Conservation (phyloP, 2,329 filamentous ascomycete species). For the Penicillium concentricum region DNA sequence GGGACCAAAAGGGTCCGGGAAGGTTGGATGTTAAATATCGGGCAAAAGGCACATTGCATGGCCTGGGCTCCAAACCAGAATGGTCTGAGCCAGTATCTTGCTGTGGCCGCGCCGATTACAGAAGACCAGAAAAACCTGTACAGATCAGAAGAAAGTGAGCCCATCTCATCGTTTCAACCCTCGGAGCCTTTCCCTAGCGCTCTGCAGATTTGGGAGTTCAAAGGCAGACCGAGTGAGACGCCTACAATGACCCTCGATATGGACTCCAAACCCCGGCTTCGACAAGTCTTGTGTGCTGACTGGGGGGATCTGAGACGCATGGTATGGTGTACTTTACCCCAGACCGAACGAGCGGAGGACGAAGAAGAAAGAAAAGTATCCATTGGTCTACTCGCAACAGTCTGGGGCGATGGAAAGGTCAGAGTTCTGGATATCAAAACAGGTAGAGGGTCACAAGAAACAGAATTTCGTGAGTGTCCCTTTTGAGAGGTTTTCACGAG, state of each 20-base stretch:
- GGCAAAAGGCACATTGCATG: constrained; percentile 52
- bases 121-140: constrained; percentile 37
- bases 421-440: constrained; percentile 55
- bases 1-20: constrained; percentile 33
- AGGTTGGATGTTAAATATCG: constrained; percentile 59
- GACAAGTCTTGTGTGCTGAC: constrained; percentile 54
- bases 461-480: constrained; percentile 34
- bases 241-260: constrained; percentile 45
- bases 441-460: constrained; percentile 22
- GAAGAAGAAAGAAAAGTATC: constrained; percentile 27
- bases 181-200: constrained; percentile 49
- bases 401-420: constrained; percentile 59
- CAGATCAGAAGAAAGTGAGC: constrained; percentile 30
- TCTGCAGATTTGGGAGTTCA: constrained; percentile 61
- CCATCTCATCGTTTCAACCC: constrained; percentile 52
- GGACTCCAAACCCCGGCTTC: constrained; percentile 45
- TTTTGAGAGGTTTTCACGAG: background rate
- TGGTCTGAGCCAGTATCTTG: constrained; percentile 56
- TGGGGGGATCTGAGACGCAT: constrained; percentile 58
- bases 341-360: constrained; percentile 31
- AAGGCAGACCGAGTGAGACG: constrained; percentile 32
- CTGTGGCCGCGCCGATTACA: constrained; percentile 46
- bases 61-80: constrained; percentile 48
- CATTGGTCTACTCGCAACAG: constrained; percentile 55
- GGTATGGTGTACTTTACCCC: constrained; percentile 56